These are phyloP conservation scores for Ceratocystis albifundus DNA, from an alignment of 2,329 filamentous ascomycete genomes.

Conservation along the genomic window DNA sequence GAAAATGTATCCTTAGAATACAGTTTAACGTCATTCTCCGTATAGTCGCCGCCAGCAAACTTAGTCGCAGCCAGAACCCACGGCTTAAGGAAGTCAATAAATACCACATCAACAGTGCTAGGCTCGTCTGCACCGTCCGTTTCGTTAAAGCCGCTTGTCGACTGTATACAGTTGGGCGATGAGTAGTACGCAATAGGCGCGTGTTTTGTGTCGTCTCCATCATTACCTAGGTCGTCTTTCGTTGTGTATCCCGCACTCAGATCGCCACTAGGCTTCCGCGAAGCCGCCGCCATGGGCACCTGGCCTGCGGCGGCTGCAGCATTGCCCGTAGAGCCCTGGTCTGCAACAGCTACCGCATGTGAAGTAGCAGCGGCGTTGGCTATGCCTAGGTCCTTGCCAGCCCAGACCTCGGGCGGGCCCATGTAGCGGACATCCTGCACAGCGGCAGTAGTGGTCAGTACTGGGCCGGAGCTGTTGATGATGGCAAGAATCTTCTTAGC, in stretches of 20 bases:
- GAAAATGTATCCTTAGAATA: conserved; percentile 48
- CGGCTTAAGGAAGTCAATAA: conserved; percentile 79
- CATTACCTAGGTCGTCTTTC: conserved; percentile 64
- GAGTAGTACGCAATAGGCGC: conserved; percentile 59
- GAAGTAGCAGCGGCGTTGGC: neutral
- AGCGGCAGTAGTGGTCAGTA: conserved; percentile 32
- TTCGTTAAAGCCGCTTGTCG: conserved; percentile 49
- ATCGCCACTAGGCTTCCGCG: conserved; percentile 29
- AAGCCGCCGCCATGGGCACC: conserved; percentile 2
- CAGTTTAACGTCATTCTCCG: conserved; percentile 36
- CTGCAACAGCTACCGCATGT: neutral
- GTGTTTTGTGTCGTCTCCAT: conserved; percentile 88
- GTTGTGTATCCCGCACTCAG: conserved; percentile 73
- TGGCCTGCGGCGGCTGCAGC: conserved; percentile 2
- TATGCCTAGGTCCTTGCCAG: conserved; percentile 24
- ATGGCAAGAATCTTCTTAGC: conserved; percentile 57
- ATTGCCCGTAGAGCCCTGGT: neutral
- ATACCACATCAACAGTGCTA: conserved; percentile 73
- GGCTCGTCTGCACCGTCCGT: conserved; percentile 39
- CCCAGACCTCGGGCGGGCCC: conserved; percentile 39
- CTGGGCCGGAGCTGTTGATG: conserved; percentile 44
- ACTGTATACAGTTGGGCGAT: conserved; percentile 75
- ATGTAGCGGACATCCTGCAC: conserved; percentile 37
- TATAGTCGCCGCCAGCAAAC: conserved; percentile 43
- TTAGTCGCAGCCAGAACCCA: conserved; percentile 68